A percentile compares a stretch with the other conserved stretches of the same genome.
These are phyloP conservation scores for Sporothrix dimorphospora DNA, from an alignment of 2,329 filamentous ascomycete species.

Conservation along the genomic window DNA sequence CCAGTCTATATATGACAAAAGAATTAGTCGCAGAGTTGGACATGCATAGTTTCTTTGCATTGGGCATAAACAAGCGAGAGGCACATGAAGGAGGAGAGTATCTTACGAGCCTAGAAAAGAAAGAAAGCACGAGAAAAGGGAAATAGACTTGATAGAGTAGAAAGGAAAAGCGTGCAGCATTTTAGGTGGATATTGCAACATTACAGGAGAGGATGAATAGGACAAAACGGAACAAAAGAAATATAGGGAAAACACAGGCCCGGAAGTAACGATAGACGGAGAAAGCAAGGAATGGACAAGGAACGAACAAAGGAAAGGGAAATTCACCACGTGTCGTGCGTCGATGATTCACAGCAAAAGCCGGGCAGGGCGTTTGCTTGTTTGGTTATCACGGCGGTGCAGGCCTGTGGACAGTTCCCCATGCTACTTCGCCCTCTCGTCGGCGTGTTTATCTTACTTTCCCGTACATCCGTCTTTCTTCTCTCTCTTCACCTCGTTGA, in stretches of 20 bases:
- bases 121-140: neutral
- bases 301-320: neutral
- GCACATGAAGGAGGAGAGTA: neutral
- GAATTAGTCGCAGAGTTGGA: neutral
- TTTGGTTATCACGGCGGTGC: neutral
- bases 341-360: neutral
- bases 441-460: neutral
- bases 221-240: too few relatives aligned
- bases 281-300: too few relatives aligned
- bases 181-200: neutral
- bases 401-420: neutral
- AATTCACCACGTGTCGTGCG: neutral
- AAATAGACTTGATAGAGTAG: neutral
- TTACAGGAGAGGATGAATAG: neutral
- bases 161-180: neutral
- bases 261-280: neutral
- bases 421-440: neutral
- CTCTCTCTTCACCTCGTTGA: neutral
- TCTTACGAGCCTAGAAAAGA: too few relatives aligned
- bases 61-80: conserved; percentile 17
- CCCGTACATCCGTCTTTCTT: neutral
- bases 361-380: conserved; percentile 6
- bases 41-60: neutral
- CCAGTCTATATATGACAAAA: neutral
- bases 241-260: neutral